These are phyloP conservation scores for Brettanomyces naardenensis DNA, from an alignment of 805 yeast species.

Conservation along the genomic window DNA sequence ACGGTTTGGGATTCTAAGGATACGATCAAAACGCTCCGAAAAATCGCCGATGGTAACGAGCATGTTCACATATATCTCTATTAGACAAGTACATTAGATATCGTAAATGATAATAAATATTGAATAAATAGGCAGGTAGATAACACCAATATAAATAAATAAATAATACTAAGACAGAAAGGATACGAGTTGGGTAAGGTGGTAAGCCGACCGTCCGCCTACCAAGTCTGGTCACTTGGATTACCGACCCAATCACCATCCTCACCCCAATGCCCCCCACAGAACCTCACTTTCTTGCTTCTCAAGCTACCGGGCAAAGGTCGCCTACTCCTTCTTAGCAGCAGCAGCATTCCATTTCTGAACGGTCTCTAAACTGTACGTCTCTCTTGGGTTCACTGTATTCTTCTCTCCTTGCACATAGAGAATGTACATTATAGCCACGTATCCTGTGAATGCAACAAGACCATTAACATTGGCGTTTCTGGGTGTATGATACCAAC, in stretches of 20 bases:
- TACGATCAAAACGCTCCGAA: conserved; percentile 32
- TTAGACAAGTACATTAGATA: conserved; percentile 15
- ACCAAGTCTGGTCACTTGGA: too few species aligned
- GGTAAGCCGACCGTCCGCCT: too few species aligned
- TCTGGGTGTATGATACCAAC: conserved; percentile 47
- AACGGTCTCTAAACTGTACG: conserved; percentile 31
- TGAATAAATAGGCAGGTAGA: conserved; percentile 6
- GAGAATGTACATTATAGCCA: conserved; percentile 25
- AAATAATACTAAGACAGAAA: conserved; percentile 6
- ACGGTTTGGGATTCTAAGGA: conserved; percentile 53
- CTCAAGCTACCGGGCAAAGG: too few species aligned
- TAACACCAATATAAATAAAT: background rate
- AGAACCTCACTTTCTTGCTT: too few species aligned
- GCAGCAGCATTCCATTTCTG: conserved; percentile 42
- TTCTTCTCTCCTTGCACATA: conserved; percentile 31
- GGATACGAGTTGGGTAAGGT: too few species aligned
- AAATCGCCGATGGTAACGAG: conserved; percentile 25
- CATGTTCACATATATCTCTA: conserved; percentile 48
- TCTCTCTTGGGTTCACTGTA: conserved; percentile 28
- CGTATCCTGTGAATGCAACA: conserved; percentile 32
- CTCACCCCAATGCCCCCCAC: too few species aligned
- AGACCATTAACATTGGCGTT: conserved; percentile 39
- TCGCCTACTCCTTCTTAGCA: conserved; percentile 11
- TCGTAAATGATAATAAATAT: background rate
- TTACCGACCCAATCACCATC: too few species aligned